A percentile compares a stretch with the other conserved stretches of the same genome.
phyloP scores from a whole-genome alignment of 2,329 filamentous ascomycete species.

The Sarocladiaceae sp. region DNA sequence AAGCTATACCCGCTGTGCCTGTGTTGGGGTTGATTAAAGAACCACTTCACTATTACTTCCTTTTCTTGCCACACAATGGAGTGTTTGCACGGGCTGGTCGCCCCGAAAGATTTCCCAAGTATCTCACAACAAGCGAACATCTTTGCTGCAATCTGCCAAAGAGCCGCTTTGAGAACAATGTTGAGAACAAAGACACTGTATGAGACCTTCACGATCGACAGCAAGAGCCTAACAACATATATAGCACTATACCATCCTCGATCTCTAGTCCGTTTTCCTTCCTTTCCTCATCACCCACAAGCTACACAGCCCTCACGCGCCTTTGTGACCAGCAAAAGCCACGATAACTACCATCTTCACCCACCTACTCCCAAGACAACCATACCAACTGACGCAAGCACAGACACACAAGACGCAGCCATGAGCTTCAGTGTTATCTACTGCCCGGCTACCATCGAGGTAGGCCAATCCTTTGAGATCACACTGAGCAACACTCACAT shows the following conservation, averaged over 20 bases:
- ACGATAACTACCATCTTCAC: neutral
- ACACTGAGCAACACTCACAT: neutral
- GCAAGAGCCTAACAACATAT: neutral
- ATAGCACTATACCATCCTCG: neutral
- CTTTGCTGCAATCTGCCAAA: too few species aligned
- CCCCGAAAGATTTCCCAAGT: too few species aligned
- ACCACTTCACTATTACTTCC: too few species aligned
- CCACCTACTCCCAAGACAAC: neutral
- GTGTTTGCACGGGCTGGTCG: too few species aligned
- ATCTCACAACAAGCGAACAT: too few species aligned
- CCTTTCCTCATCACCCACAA: neutral
- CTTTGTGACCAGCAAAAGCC: neutral
- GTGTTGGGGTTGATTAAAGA: too few species aligned
- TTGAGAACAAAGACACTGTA: neutral
- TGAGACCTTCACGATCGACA: neutral
- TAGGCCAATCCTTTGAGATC: neutral
- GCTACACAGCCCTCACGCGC: neutral
- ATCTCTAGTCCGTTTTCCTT: neutral
- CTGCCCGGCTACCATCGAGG: neutral
- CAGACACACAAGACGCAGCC: neutral
- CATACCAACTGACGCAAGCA: neutral
- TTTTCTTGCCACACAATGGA: too few species aligned
- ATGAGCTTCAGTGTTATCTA: neutral
- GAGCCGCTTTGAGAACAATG: neutral
- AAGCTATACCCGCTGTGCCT: too few species aligned